phyloP scores from a whole-genome alignment of 768 basidiomycete genomes.

The Panaeolus cyanescens region DNA sequence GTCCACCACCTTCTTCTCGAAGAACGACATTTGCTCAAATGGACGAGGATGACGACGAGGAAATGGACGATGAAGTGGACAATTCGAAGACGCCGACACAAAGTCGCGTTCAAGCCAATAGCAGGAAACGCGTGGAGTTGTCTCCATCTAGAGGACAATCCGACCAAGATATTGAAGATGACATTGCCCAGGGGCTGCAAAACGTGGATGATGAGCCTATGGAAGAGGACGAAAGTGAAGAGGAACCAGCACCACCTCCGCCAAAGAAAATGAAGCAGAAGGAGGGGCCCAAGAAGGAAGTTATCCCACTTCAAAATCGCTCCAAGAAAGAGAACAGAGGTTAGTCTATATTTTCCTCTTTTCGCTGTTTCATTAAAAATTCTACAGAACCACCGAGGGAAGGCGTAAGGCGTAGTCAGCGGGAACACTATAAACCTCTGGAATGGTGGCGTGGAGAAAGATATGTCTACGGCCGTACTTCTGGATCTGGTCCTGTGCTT shows the following conservation, averaged over 20 bases:
- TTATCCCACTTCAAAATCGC: slow-evolving; percentile 14
- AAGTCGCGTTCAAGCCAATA: slow-evolving; percentile 29
- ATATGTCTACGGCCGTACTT: slow-evolving; percentile 71
- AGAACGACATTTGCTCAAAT: slow-evolving; percentile 20
- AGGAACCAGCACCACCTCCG: slow-evolving; percentile 30
- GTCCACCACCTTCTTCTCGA: not conserved
- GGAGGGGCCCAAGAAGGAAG: slow-evolving; percentile 20
- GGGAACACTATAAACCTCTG: slow-evolving; percentile 72
- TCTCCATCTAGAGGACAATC: slow-evolving; percentile 9
- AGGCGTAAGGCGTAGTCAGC: slow-evolving; percentile 71
- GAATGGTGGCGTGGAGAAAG: slow-evolving; percentile 95
- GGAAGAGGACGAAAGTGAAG: slow-evolving; percentile 33
- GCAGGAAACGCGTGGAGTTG: slow-evolving; percentile 37
- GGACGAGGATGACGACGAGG: slow-evolving; percentile 23
- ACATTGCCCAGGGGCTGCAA: slow-evolving; percentile 42
- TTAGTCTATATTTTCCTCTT: slow-evolving; percentile 16
- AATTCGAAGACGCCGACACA: slow-evolving; percentile 25
- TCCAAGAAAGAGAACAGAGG: slow-evolving; percentile 45
- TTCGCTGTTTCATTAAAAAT: not conserved
- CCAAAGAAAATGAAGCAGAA: slow-evolving; percentile 38
- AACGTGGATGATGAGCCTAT: slow-evolving; percentile 31
- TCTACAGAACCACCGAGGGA: slow-evolving; percentile 34
- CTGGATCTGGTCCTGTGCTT: slow-evolving; percentile 40
- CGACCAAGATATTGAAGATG: slow-evolving; percentile 44
- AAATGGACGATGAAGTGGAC: slow-evolving; percentile 35